A percentile compares a stretch with the other conserved stretches of the same genome.
Conservation (phyloP, 768 basidiomycete species). For the Lentinula edodes region DNA sequence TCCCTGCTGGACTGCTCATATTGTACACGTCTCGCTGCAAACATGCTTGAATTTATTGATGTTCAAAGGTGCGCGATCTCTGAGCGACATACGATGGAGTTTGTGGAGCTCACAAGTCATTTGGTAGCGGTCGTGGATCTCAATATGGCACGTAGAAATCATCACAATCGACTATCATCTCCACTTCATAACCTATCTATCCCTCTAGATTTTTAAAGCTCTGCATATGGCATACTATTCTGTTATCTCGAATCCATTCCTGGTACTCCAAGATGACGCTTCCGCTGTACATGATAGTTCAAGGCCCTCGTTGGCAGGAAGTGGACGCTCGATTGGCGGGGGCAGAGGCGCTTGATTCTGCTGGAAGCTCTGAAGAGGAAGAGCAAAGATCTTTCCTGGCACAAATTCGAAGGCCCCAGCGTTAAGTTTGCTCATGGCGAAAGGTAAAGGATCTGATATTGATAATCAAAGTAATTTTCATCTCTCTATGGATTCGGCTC, state of each 20-base stretch:
- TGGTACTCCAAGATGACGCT: conserved; percentile 50
- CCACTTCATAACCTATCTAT: not conserved
- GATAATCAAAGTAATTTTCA: not conserved
- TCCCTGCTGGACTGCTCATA: conserved; percentile 47
- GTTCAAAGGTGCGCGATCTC: conserved; percentile 55
- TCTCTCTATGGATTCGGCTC: not conserved
- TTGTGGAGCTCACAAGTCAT: not conserved
- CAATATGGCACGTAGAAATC: conserved; percentile 47
- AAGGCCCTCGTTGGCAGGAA: conserved; percentile 54
- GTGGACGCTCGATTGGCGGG: conserved; percentile 49
- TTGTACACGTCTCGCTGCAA: conserved; percentile 62
- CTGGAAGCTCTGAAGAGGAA: conserved; percentile 18
- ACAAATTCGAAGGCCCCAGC: conserved; percentile 81
- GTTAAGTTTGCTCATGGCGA: conserved; percentile 79
- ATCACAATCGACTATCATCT: not conserved
- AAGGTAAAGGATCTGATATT: not conserved
- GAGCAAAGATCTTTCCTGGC: conserved; percentile 57
- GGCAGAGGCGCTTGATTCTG: conserved; percentile 34
- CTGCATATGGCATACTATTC: conserved; percentile 84
- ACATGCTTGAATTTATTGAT: conserved; percentile 72
- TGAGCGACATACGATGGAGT: not conserved
- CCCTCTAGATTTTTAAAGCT: conserved; percentile 74
- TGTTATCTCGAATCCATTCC: conserved; percentile 82
- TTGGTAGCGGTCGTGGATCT: conserved; percentile 71
- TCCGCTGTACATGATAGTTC: conserved; percentile 48